Evolutionary conservation across 1,284 basidiomycete species (phyloP).

Genomic region (Leccinum subrobustum): DNA sequence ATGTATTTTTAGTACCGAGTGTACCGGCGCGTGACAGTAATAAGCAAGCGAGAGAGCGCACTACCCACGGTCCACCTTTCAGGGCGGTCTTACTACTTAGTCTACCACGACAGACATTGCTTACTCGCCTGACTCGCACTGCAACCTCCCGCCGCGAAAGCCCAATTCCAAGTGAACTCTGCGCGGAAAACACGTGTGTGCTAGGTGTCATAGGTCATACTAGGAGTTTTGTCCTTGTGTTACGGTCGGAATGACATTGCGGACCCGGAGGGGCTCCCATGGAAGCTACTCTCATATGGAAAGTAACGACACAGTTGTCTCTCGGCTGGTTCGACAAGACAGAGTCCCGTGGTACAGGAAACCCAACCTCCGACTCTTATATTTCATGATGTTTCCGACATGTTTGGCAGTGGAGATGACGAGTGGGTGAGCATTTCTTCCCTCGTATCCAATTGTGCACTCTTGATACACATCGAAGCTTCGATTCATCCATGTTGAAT

Average conservation of each 20-base stretch:
- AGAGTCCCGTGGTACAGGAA: slow-evolving; percentile 56
- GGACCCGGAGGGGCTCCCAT: background rate
- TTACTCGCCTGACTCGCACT: background rate
- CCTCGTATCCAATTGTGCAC: background rate
- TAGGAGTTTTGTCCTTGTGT: background rate
- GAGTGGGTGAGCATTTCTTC: slow-evolving; percentile 45
- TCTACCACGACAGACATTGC: background rate
- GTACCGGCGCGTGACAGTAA: too few relatives aligned
- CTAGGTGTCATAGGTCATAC: background rate
- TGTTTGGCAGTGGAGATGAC: slow-evolving; percentile 65
- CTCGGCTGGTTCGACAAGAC: slow-evolving; percentile 46
- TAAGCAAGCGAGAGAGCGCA: too few relatives aligned
- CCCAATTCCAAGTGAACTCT: background rate
- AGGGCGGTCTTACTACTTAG: background rate
- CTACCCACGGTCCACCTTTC: background rate
- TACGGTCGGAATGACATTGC: background rate
- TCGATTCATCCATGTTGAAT: slow-evolving; percentile 18
- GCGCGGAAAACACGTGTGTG: background rate
- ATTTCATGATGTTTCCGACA: slow-evolving; percentile 54
- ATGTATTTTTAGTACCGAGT: too few relatives aligned
- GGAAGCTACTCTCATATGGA: background rate
- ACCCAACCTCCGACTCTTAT: slow-evolving; percentile 32
- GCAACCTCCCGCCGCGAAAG: background rate
- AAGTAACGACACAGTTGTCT: slow-evolving; percentile 40
- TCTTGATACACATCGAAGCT: slow-evolving; percentile 10